Base-by-base conservation (phyloP, 2,329 filamentous ascomycete species). In the Aspergillus flavus region DNA sequence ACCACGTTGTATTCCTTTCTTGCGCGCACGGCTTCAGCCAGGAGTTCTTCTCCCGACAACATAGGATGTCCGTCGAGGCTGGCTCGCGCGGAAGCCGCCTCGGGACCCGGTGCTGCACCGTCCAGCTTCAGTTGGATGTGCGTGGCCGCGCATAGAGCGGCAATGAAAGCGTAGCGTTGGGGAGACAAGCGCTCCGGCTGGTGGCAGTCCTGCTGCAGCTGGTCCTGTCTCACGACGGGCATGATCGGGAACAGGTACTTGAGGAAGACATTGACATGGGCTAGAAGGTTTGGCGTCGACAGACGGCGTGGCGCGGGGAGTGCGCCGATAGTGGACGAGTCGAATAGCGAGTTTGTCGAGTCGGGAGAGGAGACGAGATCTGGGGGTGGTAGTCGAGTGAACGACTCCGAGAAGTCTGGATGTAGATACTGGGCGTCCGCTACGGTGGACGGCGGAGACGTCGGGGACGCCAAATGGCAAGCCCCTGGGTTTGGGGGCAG, bases 31-130 rank as follows among this genome's bases (percentile, higher is more conserved):
- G 75, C 68, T 63, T 93, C 91, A 56, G 91, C 87, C 66, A 93
- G 80, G 55, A 93, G 80, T 45, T 90, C 78, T 58, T 88, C 87
- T 39, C 88, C 88, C 0, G 89, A 87, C 48, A 89, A 82, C 53
- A 90, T 83, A 64, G 86, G 70, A 30, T 88, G 71, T 80, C 85
- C 54, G 71, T 83, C 84, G 61, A 87, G 85, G 84, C 81, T 67
- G 80, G 84, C 75, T 82, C 73, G 69, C 19, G 73, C 61, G 21
- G 68, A 64, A 11, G 69, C 66, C 0, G 71, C 41, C 50, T 73
- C 69, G 3, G 71, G 57, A 12, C 69, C 64, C 2, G 72, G 67
- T 2, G 65, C 62, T 6, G 72, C 64, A 0, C 76, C 77, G 55
- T 79, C 77, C 4, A 79, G 62, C 46, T 78, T 79, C 28, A 81